phyloP scores from a whole-genome alignment of 306 rosid genomes.

The Glycine latifolia region DNA sequence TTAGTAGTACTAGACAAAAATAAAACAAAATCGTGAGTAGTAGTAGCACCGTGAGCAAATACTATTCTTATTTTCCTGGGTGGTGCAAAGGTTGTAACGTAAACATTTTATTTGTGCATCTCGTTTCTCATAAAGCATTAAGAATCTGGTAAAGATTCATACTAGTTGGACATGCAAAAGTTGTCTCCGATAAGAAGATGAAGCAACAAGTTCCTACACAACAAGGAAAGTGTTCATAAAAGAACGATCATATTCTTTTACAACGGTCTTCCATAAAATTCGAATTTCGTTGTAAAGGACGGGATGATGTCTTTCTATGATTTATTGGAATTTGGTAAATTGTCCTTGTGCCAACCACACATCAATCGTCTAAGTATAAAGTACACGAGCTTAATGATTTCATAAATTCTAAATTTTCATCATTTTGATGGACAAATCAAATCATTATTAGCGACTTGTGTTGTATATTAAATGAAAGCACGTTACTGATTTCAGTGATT shows the following conservation, averaged over 20 bases:
- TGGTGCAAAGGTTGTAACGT: constrained; percentile 38
- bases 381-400: constrained; percentile 37
- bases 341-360: constrained; percentile 13
- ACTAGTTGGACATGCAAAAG: constrained; percentile 48
- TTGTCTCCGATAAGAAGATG: constrained; percentile 33
- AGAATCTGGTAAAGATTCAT: constrained; percentile 28
- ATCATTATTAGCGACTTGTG: background rate
- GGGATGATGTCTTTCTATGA: background rate
- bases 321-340: constrained; percentile 40
- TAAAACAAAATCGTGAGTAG: background rate
- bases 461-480: constrained; percentile 8
- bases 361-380: constrained; percentile 23
- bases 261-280: constrained; percentile 59
- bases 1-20: background rate
- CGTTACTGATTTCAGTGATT: background rate
- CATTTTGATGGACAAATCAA: constrained; percentile 13
- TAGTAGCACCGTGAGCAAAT: background rate
- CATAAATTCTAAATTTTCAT: constrained; percentile 16
- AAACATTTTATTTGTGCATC: constrained; percentile 1
- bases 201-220: background rate
- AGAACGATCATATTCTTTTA: constrained; percentile 16
- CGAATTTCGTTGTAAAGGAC: constrained; percentile 39
- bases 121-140: constrained; percentile 25
- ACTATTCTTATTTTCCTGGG: background rate
- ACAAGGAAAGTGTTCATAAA: constrained; percentile 8